Base-by-base conservation (phyloP, 331 rosid genomes). In the Malus hybrid region DNA sequence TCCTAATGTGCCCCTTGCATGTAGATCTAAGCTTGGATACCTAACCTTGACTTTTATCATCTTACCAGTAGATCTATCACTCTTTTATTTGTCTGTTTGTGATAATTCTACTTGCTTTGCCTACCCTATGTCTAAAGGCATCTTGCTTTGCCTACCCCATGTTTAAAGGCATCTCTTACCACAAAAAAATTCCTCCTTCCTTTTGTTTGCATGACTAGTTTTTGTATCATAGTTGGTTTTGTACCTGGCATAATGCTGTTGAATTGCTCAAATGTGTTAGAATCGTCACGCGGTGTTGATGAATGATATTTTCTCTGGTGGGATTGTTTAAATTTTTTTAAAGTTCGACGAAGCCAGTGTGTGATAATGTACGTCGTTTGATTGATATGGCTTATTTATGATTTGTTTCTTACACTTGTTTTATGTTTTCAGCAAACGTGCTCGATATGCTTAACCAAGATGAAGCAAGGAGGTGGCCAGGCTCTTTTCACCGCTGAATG, bases 401-500 rank as follows among this genome's bases (percentile, higher is more conserved):
- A 80, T 80, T 64, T 78, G 62, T 22, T 39, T 70, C 67, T 72
- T 78, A 73, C 81, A 33, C 56, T 61, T 70, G 66, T 81, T 77
- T 64, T 71, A 48, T 76, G 46, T 48, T 36, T 83, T 66, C 96
- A 91, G 95, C 96, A 90, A 78, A 92, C 95, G 5, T 94, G 97
- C 73, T 83, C 96, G 36, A 94, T 94, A 82, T 94, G 99, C 87
- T 86, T 90, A 71, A 79, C 89, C 78, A 90, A 94, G 81, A 86
- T 94, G 97, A 92, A 92, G 68, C 96, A 91, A 87, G 97, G 96
- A 76, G 90, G 88, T 16, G 99, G 99, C 24, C 97, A 87, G 10
- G 99, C 99, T 62, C 83, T 94, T 76, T 94, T 94, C 89, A 90
- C 97, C 0, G 99, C 97, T 0, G 99, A 91, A 75, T 94, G 99